A percentile compares a stretch with the other conserved stretches of the same genome.
These are phyloP conservation scores for Hyaloperonospora brassicae DNA, from an alignment of 352 stramenopile genomes.

Conservation along the genomic window DNA sequence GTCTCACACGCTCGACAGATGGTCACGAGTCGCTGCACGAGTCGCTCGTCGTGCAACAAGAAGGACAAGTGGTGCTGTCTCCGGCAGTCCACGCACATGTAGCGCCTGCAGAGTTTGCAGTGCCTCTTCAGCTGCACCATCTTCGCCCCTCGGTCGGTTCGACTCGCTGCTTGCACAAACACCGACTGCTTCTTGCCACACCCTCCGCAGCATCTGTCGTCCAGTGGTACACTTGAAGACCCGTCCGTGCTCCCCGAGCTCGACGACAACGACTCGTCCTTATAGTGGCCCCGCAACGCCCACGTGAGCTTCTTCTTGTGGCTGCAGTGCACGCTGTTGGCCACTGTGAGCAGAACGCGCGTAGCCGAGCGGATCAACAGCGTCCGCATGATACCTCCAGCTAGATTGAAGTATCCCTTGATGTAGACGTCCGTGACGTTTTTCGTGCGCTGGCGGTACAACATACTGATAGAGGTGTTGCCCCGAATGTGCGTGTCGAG, in stretches of 20 bases:
- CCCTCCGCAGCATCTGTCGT: neutral
- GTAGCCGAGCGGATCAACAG: slow-evolving; percentile 26
- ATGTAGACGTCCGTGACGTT: slow-evolving; percentile 50
- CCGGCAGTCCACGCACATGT: slow-evolving; percentile 41
- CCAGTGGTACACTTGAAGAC: slow-evolving; percentile 1
- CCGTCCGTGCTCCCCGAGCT: slow-evolving; percentile 10
- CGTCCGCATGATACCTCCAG: slow-evolving; percentile 30
- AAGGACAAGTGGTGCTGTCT: slow-evolving; percentile 37
- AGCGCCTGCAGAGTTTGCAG: slow-evolving; percentile 36
- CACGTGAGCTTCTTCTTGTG: slow-evolving; percentile 64
- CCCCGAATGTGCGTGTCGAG: slow-evolving; percentile 33
- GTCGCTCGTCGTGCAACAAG: slow-evolving; percentile 15
- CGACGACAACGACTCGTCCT: slow-evolving; percentile 7
- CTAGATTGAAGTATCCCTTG: slow-evolving; percentile 36
- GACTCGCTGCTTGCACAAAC: slow-evolving; percentile 18
- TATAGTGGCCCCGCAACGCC: slow-evolving; percentile 27
- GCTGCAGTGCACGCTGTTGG: slow-evolving; percentile 37
- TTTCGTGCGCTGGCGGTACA: slow-evolving; percentile 44
- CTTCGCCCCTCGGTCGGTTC: slow-evolving; percentile 16
- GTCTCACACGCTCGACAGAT: slow-evolving; percentile 25
- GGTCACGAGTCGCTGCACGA: slow-evolving; percentile 24
- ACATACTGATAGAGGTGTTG: slow-evolving; percentile 44
- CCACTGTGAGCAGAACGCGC: slow-evolving; percentile 27
- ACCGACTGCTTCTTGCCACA: slow-evolving; percentile 15
- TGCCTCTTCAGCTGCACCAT: slow-evolving; percentile 17